Percentiles rank a stretch among this genome's conserved stretches.
Conservation (phyloP, 2,329 filamentous ascomycete genomes). For the Paecilomyces formosus region DNA sequence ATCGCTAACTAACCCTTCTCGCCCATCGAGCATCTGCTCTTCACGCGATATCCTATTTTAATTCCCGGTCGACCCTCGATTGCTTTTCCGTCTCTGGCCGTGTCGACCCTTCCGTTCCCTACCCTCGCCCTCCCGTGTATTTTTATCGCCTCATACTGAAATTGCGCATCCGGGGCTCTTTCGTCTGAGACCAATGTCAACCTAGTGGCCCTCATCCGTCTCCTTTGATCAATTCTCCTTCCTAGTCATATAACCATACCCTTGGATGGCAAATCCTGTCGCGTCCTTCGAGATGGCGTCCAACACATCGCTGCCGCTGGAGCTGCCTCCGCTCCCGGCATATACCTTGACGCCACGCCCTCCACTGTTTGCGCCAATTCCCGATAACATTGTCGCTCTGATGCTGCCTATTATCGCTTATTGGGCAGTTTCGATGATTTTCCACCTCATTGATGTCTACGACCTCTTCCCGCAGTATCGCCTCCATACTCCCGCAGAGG, state of each 20-base stretch:
- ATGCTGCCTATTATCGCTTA: conserved; percentile 75
- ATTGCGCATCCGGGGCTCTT: neutral
- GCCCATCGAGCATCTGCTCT: neutral
- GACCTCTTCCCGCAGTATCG: conserved; percentile 87
- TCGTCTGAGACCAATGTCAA: neutral
- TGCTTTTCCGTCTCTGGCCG: neutral
- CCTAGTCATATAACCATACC: neutral
- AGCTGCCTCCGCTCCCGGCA: conserved; percentile 76
- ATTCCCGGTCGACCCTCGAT: neutral
- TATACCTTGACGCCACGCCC: conserved; percentile 66
- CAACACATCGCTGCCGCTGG: conserved; percentile 32
- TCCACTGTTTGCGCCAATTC: conserved; percentile 67
- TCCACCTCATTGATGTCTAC: conserved; percentile 78
- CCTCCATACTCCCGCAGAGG: conserved; percentile 88
- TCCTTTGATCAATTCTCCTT: neutral
- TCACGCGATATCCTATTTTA: neutral
- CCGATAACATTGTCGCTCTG: conserved; percentile 73
- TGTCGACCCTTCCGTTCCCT: neutral
- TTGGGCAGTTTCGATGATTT: conserved; percentile 78
- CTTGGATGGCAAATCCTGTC: neutral
- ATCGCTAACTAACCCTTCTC: neutral
- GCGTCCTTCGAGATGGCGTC: conserved; percentile 19
- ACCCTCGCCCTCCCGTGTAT: neutral
- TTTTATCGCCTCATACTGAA: neutral
- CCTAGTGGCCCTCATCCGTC: neutral